Percentiles rank a stretch among this genome's conserved stretches.
Conservation (phyloP, 345 rosid species). For the Fremontodendron californicum region DNA sequence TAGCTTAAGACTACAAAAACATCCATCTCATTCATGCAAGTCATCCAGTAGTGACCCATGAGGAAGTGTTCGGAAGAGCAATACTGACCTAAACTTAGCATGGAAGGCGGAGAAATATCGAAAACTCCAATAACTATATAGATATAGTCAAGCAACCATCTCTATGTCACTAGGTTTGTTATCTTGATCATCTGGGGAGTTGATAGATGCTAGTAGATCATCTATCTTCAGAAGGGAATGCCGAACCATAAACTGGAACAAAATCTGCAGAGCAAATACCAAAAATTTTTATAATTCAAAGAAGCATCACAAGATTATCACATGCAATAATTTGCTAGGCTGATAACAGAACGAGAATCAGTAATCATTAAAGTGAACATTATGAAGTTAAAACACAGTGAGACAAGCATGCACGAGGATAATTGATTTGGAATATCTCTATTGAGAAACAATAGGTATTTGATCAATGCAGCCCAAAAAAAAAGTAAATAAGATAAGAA, state of each 20-base stretch:
- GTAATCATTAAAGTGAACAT: neutral
- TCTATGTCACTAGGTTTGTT: conserved; percentile 49
- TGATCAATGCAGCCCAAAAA: neutral
- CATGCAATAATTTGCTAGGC: neutral
- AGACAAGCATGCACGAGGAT: neutral
- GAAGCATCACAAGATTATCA: neutral
- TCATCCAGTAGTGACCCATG: neutral
- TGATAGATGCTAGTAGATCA: conserved; percentile 56
- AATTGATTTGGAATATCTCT: neutral
- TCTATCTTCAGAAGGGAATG: conserved; percentile 74
- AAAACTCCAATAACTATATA: neutral
- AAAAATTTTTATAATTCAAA: neutral
- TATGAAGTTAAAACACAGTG: neutral
- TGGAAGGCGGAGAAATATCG: neutral
- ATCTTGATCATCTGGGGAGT: conserved; percentile 45
- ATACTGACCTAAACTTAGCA: neutral
- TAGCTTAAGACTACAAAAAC: neutral
- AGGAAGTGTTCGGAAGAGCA: neutral
- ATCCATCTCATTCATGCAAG: neutral
- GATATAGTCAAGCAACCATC: conserved; percentile 53
- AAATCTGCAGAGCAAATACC: conserved; percentile 42
- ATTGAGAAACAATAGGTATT: no score
- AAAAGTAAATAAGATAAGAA: neutral
- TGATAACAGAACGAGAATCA: neutral
- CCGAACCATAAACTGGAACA: conserved; percentile 75